These are phyloP conservation scores for Clarkia xantiana DNA, from an alignment of 345 rosid species.

Conservation along the genomic window DNA sequence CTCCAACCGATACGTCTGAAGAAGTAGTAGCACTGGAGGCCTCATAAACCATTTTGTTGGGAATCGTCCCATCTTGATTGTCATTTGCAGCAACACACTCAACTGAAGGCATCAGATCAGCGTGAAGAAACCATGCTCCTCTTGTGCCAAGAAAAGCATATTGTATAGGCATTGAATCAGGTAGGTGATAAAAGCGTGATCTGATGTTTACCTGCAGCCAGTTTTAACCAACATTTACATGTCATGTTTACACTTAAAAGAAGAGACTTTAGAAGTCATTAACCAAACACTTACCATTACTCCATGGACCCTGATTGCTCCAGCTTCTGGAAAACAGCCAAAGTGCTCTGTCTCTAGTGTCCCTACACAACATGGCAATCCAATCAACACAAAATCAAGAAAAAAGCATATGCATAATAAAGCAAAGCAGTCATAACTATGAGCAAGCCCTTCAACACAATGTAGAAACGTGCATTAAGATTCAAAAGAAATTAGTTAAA, in stretches of 20 bases:
- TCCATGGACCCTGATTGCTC: slow-evolving; percentile 30
- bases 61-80: neutral
- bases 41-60: slow-evolving; percentile 3
- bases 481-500: no score
- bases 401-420: neutral
- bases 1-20: slow-evolving; percentile 7
- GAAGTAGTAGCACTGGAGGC: slow-evolving; percentile 5
- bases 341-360: slow-evolving; percentile 33
- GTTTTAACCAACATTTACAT: no score
- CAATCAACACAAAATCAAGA: neutral
- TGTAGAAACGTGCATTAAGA: no score
- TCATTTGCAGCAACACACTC: slow-evolving; percentile 4
- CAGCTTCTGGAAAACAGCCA: slow-evolving; percentile 26
- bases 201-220: slow-evolving; percentile 24
- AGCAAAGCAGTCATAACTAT: no score
- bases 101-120: slow-evolving; percentile 13
- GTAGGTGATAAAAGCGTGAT: slow-evolving; percentile 28
- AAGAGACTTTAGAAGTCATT: no score
- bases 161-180: slow-evolving; percentile 30
- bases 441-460: no score
- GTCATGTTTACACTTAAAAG: no score
- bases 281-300: slow-evolving; percentile 27
- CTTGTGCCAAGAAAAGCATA: slow-evolving; percentile 26
- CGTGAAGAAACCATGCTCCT: slow-evolving; percentile 29
- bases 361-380: slow-evolving; percentile 22